Evolutionary conservation across 805 yeast genomes (phyloP).

Genomic region (Candida namnaoensis): DNA sequence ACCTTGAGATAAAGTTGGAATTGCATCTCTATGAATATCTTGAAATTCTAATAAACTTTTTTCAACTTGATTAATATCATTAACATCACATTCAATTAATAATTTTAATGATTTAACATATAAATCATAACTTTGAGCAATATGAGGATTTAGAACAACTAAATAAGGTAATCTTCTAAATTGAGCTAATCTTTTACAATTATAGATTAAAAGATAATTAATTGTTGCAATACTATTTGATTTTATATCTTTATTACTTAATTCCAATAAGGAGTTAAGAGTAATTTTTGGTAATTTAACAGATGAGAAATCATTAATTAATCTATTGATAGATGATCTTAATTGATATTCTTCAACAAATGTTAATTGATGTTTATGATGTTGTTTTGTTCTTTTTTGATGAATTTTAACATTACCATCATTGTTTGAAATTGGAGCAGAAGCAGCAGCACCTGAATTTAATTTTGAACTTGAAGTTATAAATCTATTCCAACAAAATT

Average conservation of each 20-base stretch:
- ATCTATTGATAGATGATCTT: slow-evolving; percentile 47
- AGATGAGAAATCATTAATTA: slow-evolving; percentile 48
- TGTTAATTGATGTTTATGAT: slow-evolving; percentile 1
- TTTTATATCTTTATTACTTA: slow-evolving; percentile 23
- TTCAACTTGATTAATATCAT: slow-evolving; percentile 38
- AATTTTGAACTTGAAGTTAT: too few relatives aligned
- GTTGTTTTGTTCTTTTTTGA: not conserved
- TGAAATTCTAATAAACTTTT: slow-evolving; percentile 49
- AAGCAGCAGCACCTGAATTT: too few relatives aligned
- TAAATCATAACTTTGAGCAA: slow-evolving; percentile 65
- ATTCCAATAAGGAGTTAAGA: slow-evolving; percentile 38
- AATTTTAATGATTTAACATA: slow-evolving; percentile 64
- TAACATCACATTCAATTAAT: slow-evolving; percentile 36
- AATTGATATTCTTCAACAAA: slow-evolving; percentile 48
- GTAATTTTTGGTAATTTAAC: slow-evolving; percentile 45
- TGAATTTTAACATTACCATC: not conserved
- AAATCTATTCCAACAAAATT: too few relatives aligned
- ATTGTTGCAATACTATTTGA: slow-evolving; percentile 42
- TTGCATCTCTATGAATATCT: slow-evolving; percentile 75
- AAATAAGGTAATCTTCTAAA: slow-evolving; percentile 75
- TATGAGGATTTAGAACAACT: slow-evolving; percentile 79
- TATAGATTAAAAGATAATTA: slow-evolving; percentile 45
- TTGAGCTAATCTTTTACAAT: slow-evolving; percentile 64
- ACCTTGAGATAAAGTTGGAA: slow-evolving; percentile 77
- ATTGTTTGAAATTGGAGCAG: too few relatives aligned